Evolutionary conservation across 192 early-diverging fungal genomes (phyloP).

Genomic region (Coemansia guatemalensis): DNA sequence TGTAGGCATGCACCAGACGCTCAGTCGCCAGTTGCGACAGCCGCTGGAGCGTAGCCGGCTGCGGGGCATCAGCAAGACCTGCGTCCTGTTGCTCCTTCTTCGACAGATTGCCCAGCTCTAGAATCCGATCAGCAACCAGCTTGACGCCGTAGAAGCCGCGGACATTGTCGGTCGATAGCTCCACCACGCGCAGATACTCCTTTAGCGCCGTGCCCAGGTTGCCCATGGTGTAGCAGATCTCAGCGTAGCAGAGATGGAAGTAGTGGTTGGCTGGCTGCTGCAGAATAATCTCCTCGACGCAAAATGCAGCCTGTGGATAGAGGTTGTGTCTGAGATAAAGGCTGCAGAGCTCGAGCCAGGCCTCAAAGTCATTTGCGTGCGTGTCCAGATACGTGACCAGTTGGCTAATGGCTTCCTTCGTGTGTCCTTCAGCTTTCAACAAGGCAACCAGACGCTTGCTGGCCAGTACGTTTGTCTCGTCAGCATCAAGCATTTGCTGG

Average conservation of each 20-base stretch:
- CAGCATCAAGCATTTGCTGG: conserved; percentile 68
- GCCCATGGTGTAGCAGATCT: conserved; percentile 76
- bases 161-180: conserved; percentile 80
- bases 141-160: conserved; percentile 88
- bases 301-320: conserved; percentile 86
- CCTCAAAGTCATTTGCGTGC: conserved; percentile 85
- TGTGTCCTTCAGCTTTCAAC: conserved; percentile 65
- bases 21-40: conserved; percentile 49
- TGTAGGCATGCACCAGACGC: conserved; percentile 33
- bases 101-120: conserved; percentile 6
- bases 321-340: conserved; percentile 70
- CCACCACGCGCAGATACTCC: conserved; percentile 85
- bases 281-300: conserved; percentile 89
- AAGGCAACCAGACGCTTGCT: conserved; percentile 78
- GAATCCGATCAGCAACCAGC: conserved; percentile 52
- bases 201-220: conserved; percentile 72
- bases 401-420: conserved; percentile 66
- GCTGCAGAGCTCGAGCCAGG: conserved; percentile 79
- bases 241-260: conserved; percentile 86
- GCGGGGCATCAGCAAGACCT: conserved; percentile 22
- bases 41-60: conserved; percentile 36
- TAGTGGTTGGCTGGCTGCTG: conserved; percentile 85
- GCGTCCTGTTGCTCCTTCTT: conserved; percentile 13
- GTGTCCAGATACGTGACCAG: conserved; percentile 79
- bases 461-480: conserved; percentile 76